phyloP scores from a whole-genome alignment of 106 monocot genomes.

The Allium fistulosum region DNA sequence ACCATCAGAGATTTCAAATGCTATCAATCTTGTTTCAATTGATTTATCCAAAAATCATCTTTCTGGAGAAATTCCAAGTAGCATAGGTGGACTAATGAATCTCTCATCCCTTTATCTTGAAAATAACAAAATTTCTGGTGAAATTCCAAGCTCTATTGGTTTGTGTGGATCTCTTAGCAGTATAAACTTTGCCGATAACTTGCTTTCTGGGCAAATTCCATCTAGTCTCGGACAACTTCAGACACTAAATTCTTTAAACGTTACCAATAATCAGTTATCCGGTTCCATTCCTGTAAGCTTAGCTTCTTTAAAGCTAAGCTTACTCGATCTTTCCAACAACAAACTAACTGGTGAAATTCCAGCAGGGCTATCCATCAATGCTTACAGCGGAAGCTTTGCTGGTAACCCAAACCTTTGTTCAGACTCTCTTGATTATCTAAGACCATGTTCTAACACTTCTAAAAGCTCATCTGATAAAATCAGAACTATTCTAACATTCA shows the following conservation, averaged over 20 bases:
- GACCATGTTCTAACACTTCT: conserved; percentile 2
- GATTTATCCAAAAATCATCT: conserved; percentile 28
- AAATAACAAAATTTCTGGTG: conserved; percentile 32
- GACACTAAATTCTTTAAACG: conserved; percentile 28
- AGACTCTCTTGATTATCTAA: conserved; percentile 17
- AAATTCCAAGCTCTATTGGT: conserved; percentile 30
- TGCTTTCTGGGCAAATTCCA: conserved; percentile 42
- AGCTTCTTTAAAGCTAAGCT: conserved; percentile 21
- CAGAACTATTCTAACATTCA: conserved; percentile 9
- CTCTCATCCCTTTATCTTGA: conserved; percentile 19
- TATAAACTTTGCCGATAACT: conserved; percentile 35
- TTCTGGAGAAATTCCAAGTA: conserved; percentile 32
- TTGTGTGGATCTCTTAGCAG: conserved; percentile 20
- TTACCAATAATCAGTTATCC: conserved; percentile 36
- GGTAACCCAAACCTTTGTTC: conserved; percentile 39
- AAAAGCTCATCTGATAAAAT: not conserved
- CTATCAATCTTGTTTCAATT: conserved; percentile 24
- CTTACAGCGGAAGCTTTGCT: conserved; percentile 27
- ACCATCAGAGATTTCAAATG: conserved; percentile 38
- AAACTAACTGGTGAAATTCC: conserved; percentile 24
- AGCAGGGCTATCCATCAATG: conserved; percentile 14
- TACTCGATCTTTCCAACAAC: conserved; percentile 26
- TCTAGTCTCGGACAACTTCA: conserved; percentile 19
- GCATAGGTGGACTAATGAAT: conserved; percentile 23
- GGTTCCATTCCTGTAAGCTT: conserved; percentile 36